Evolutionary conservation across 2,329 filamentous ascomycete genomes (phyloP).

Genomic region (Coniella lustricola): DNA sequence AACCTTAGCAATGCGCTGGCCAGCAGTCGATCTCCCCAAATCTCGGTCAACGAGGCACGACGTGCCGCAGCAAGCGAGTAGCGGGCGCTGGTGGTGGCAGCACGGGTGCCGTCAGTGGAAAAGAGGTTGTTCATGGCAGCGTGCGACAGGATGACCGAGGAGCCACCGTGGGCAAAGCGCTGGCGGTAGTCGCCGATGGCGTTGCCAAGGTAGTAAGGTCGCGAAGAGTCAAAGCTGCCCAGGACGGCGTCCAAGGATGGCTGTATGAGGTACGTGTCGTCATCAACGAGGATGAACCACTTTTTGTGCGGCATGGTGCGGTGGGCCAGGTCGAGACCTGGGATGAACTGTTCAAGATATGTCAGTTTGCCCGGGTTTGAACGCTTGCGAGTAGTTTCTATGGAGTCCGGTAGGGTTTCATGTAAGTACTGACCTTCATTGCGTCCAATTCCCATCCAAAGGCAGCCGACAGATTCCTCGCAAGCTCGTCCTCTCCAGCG

Average conservation of each 20-base stretch:
- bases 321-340: slow-evolving; percentile 47
- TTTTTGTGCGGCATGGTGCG: slow-evolving; percentile 44
- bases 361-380: no score
- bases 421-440: slow-evolving; percentile 33
- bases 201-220: slow-evolving; percentile 47
- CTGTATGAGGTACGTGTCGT: slow-evolving; percentile 49
- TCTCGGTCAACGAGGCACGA: slow-evolving; percentile 40
- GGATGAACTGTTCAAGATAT: slow-evolving; percentile 39
- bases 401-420: no score
- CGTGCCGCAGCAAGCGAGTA: slow-evolving; percentile 35
- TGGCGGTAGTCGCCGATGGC: slow-evolving; percentile 48
- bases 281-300: slow-evolving; percentile 52
- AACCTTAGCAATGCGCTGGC: slow-evolving; percentile 45
- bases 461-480: slow-evolving; percentile 29
- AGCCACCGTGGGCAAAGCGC: slow-evolving; percentile 51
- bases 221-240: slow-evolving; percentile 38
- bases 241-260: slow-evolving; percentile 41
- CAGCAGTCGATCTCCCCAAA: slow-evolving; percentile 48
- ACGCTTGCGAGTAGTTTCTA: no score
- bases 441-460: slow-evolving; percentile 45
- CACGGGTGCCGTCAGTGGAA: slow-evolving; percentile 26
- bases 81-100: no score
- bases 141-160: slow-evolving; percentile 44
- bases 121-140: slow-evolving; percentile 41
- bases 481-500: slow-evolving; percentile 31